Evolutionary conservation across 1,284 basidiomycete species (phyloP).

Genomic region (Xerocomus nothofagi): DNA sequence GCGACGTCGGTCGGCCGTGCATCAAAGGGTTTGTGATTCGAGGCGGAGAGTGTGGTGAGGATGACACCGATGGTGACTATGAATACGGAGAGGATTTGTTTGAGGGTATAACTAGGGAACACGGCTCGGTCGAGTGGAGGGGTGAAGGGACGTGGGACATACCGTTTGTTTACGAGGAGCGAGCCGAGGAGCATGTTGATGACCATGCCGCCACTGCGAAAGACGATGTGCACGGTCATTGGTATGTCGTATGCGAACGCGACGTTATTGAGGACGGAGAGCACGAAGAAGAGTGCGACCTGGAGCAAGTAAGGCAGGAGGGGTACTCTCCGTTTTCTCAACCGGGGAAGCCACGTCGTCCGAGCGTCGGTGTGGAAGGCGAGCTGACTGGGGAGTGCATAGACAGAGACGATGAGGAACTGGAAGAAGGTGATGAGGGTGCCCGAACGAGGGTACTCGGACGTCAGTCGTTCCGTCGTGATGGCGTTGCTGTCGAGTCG

Average conservation of each 20-base stretch:
- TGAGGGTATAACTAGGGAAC: constrained; percentile 57
- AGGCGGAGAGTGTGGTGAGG: constrained; percentile 80
- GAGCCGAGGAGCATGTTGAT: constrained; percentile 77
- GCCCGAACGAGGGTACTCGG: constrained; percentile 62
- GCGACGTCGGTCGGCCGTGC: constrained; percentile 21
- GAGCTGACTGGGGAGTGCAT: constrained; percentile 64
- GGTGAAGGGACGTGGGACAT: not conserved
- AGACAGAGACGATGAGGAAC: constrained; percentile 73
- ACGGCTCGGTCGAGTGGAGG: not conserved
- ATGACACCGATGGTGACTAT: constrained; percentile 82
- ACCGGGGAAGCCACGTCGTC: constrained; percentile 34
- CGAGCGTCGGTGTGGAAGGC: constrained; percentile 16
- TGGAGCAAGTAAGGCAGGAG: constrained; percentile 77
- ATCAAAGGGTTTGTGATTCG: constrained; percentile 29
- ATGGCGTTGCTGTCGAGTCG: constrained; percentile 56
- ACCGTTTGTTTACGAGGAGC: constrained; percentile 51
- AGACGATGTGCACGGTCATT: constrained; percentile 93
- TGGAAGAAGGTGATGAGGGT: constrained; percentile 85
- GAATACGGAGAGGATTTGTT: constrained; percentile 72
- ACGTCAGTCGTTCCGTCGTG: constrained; percentile 66
- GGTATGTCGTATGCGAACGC: constrained; percentile 88
- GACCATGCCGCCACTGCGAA: constrained; percentile 88
- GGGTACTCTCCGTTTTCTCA: constrained; percentile 70
- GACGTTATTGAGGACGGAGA: constrained; percentile 88
- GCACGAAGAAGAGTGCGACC: constrained; percentile 78